Evolutionary conservation across 2,329 filamentous ascomycete species (phyloP).

Genomic region (Colletotrichum musae): DNA sequence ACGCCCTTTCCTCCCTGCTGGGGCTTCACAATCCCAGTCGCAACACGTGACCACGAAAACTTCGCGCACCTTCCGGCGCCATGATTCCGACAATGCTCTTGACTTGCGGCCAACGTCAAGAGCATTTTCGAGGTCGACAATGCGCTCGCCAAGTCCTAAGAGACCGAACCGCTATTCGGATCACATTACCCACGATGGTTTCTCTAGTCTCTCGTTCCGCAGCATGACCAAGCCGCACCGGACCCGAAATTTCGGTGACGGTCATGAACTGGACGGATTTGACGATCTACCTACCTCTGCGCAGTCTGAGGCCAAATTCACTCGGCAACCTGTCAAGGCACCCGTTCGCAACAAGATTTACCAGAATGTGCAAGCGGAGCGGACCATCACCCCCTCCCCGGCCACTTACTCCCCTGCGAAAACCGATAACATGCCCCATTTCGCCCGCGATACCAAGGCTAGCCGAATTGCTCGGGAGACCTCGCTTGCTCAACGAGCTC

Average conservation of each 20-base stretch:
- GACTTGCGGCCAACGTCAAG: slow-evolving; percentile 72
- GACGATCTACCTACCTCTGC: slow-evolving; percentile 94
- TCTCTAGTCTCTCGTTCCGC: slow-evolving; percentile 36
- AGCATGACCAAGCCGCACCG: slow-evolving; percentile 52
- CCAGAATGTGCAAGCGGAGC: slow-evolving; percentile 69
- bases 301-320: slow-evolving; percentile 83
- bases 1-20: slow-evolving; percentile 84
- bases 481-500: slow-evolving; percentile 71
- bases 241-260: slow-evolving; percentile 86
- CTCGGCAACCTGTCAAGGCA: slow-evolving; percentile 84
- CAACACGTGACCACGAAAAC: slow-evolving; percentile 83
- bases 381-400: slow-evolving; percentile 67
- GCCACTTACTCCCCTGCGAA: slow-evolving; percentile 71
- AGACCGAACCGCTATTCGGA: slow-evolving; percentile 55
- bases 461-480: slow-evolving; percentile 77
- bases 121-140: slow-evolving; percentile 69
- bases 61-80: slow-evolving; percentile 80
- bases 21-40: slow-evolving; percentile 79
- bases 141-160: slow-evolving; percentile 74
- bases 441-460: slow-evolving; percentile 76
- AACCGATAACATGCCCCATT: slow-evolving; percentile 70
- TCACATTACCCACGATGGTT: slow-evolving; percentile 42
- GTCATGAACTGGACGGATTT: slow-evolving; percentile 91
- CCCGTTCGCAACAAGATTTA: slow-evolving; percentile 69
- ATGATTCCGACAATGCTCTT: slow-evolving; percentile 82